Evolutionary conservation across 495 filamentous ascomycete genomes (phyloP).

Genomic region (Schizothecium vesticola): DNA sequence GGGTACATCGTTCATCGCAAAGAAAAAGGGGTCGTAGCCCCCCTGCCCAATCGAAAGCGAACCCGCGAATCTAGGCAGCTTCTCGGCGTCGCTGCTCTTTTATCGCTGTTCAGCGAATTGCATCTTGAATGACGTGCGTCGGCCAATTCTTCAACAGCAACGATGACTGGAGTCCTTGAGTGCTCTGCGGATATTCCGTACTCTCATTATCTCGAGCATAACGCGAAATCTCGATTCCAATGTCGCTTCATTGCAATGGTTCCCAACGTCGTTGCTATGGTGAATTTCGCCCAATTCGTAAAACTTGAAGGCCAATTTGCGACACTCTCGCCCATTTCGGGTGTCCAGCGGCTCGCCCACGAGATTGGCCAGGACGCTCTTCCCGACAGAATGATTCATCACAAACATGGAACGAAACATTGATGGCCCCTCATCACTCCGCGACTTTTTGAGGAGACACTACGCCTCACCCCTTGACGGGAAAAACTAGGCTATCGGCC

Average conservation of each 20-base stretch:
- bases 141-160: background rate
- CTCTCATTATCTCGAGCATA: background rate
- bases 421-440: background rate
- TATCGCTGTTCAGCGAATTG: background rate
- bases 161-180: background rate
- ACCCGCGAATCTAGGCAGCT: background rate
- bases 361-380: background rate
- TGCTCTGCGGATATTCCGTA: background rate
- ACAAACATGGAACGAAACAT: background rate
- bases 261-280: background rate
- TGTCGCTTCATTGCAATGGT: background rate
- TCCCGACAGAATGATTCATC: background rate
- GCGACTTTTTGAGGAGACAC: too few relatives aligned
- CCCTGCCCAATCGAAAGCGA: background rate
- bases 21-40: background rate
- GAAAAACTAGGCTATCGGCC: background rate
- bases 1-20: background rate
- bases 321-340: background rate
- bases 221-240: background rate
- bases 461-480: background rate
- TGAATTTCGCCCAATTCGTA: background rate
- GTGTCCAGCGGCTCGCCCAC: background rate
- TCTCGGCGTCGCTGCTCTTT: background rate
- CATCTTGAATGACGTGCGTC: background rate
- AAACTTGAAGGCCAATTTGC: background rate